Base-by-base conservation (phyloP, 768 basidiomycete species). In the Hygrocybe coccinea region DNA sequence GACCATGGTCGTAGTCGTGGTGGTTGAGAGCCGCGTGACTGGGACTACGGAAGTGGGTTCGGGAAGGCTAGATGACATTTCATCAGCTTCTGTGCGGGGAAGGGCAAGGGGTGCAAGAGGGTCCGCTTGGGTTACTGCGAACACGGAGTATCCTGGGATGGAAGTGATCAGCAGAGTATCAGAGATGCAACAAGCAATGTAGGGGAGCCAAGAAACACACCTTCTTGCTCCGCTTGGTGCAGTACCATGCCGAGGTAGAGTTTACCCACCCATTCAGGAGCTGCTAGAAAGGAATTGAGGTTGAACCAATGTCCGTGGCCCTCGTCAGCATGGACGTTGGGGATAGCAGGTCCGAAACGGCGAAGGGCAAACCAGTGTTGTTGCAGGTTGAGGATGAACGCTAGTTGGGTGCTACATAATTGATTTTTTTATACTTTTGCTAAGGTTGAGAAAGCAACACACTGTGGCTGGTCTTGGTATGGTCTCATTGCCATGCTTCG, bases 341-440 rank as follows among this genome's bases (percentile, higher is more conserved):
- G 12, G 2, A 10, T 10, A 14, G 53, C 49, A 29, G 56, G 66
- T 17, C 90, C 91, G 64, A 95, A 95, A 17, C 88, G 82, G 44
- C 91, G 84, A 33, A 92, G 75, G 8, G 91, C 87, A 65, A 89
- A 90, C 94, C 94, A 97, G 63, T 95, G 94, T 52, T 89, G 85
- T 46, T 86, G 76, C 44, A 87, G 79, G 65, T 97, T 91, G 34
- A 97, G 79, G 55, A 97, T 86, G 66, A 94, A 97, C 2, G 84
- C 94, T 33, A 88, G 79, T 67, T 95, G 91, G 6, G 79, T 76
- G 63, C 93, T 95, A 56, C 19, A 39, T 9, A 12, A 52, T 11
- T 43, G 22, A 17, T 33, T 5, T 22, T n/a, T 52, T 25, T 22
- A 50, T 10, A 22, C 21, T 29, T 2, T 19, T 34, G 7, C 3